These are phyloP conservation scores for Ulmus americana DNA, from an alignment of 331 rosid genomes.

Conservation along the genomic window DNA sequence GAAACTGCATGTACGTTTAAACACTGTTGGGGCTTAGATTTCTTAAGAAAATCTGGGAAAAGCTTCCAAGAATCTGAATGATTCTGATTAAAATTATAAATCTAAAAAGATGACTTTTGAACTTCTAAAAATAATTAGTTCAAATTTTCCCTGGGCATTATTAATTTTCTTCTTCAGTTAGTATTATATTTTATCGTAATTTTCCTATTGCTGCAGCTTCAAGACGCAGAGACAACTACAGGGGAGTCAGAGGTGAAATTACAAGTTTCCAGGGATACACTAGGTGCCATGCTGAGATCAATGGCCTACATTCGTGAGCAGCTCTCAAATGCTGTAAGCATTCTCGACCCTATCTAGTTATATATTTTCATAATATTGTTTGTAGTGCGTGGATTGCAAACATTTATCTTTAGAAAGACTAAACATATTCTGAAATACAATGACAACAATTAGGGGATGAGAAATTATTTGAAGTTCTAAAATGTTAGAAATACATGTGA, in stretches of 20 bases:
- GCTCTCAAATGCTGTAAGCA: conserved; percentile 70
- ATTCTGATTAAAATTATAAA: too few species aligned
- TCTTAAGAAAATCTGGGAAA: too few species aligned
- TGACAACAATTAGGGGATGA: background rate
- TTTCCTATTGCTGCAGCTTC: conserved; percentile 52
- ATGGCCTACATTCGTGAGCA: conserved; percentile 96
- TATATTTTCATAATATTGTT: conserved; percentile 4
- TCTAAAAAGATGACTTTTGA: too few species aligned
- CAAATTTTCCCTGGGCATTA: too few species aligned
- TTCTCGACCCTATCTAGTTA: conserved; percentile 17
- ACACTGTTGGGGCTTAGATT: too few species aligned
- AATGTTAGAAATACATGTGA: background rate
- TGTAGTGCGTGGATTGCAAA: background rate
- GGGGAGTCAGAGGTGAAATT: conserved; percentile 89
- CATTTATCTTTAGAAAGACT: background rate
- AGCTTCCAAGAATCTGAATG: too few species aligned
- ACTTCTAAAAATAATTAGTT: too few species aligned
- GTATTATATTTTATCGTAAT: background rate
- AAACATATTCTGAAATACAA: too few species aligned
- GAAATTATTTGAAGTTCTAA: background rate
- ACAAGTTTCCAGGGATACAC: conserved; percentile 86
- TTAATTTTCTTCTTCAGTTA: too few species aligned
- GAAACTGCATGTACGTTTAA: too few species aligned
- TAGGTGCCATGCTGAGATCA: conserved; percentile 90
- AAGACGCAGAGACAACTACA: conserved; percentile 66